phyloP scores from a whole-genome alignment of 176 grass and related monocot genomes.

The Pontederia paniculata region DNA sequence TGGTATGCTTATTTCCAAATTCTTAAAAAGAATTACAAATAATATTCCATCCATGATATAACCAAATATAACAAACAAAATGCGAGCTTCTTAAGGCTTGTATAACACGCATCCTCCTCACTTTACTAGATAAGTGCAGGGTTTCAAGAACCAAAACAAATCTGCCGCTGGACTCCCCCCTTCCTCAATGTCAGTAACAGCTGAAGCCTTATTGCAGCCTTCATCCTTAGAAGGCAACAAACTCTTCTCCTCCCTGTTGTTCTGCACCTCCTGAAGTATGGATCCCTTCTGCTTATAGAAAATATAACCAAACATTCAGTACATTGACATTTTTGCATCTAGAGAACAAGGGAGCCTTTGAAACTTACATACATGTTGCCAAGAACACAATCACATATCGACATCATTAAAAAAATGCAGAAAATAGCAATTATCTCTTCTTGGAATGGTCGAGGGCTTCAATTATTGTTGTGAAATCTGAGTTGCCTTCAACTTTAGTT shows the following conservation, averaged over 20 bases:
- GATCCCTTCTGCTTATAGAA: conserved; percentile 48
- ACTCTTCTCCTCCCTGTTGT: conserved; percentile 38
- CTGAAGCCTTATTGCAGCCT: conserved; percentile 22
- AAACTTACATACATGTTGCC: too few relatives aligned
- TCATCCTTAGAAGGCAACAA: conserved; percentile 48
- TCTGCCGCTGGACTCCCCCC: conserved; percentile 43
- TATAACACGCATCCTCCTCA: neutral
- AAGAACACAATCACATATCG: too few relatives aligned
- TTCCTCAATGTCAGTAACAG: conserved; percentile 47
- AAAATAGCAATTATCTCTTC: too few relatives aligned
- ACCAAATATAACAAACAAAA: too few relatives aligned
- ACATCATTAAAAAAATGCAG: too few relatives aligned
- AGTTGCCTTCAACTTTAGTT: too few relatives aligned
- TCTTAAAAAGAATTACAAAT: too few relatives aligned
- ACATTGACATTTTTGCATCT: neutral
- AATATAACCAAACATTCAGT: conserved; percentile 15
- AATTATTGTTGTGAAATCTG: too few relatives aligned
- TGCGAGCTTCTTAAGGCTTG: too few relatives aligned
- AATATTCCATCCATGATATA: too few relatives aligned
- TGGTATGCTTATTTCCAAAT: too few relatives aligned
- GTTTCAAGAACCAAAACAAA: conserved; percentile 98
- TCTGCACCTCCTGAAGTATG: conserved; percentile 48
- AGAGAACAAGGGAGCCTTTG: neutral
- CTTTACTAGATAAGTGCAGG: conserved; percentile 63
- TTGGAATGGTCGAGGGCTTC: too few relatives aligned